phyloP scores from a whole-genome alignment of 306 rosid genomes.

The Prunus mongolica region DNA sequence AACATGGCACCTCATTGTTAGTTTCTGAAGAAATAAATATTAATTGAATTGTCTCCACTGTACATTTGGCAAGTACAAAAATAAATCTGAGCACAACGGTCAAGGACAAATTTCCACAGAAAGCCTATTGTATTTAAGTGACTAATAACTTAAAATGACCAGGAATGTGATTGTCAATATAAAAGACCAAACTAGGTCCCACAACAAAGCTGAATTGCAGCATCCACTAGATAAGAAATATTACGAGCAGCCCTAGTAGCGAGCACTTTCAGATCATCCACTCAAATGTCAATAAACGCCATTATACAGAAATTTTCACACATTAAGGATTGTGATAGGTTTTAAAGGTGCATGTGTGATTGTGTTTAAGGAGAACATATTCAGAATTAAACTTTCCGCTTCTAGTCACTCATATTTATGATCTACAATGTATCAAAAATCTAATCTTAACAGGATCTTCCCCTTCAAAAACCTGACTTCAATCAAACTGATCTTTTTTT shows the following conservation, averaged over 20 bases:
- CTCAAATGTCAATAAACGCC: background rate
- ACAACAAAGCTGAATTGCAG: background rate
- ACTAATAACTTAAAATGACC: background rate
- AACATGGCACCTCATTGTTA: conserved; percentile 1
- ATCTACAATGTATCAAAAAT: background rate
- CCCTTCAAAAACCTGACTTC: background rate
- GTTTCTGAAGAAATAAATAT: background rate
- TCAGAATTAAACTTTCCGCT: background rate
- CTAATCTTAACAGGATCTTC: background rate
- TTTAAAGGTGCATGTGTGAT: background rate
- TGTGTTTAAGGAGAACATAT: background rate
- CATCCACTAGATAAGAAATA: background rate
- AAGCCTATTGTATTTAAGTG: background rate
- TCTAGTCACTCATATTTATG: background rate
- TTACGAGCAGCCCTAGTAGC: background rate
- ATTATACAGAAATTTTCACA: background rate
- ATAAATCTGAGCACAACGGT: background rate
- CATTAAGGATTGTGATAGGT: background rate
- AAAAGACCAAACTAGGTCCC: background rate
- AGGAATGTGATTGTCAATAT: too few species aligned
- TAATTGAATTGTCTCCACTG: background rate
- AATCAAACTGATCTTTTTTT: background rate
- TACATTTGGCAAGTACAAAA: background rate
- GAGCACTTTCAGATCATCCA: background rate
- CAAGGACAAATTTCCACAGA: background rate